phyloP scores from a whole-genome alignment of 1,139 yeast species.

The Geotrichum carabidarum region DNA sequence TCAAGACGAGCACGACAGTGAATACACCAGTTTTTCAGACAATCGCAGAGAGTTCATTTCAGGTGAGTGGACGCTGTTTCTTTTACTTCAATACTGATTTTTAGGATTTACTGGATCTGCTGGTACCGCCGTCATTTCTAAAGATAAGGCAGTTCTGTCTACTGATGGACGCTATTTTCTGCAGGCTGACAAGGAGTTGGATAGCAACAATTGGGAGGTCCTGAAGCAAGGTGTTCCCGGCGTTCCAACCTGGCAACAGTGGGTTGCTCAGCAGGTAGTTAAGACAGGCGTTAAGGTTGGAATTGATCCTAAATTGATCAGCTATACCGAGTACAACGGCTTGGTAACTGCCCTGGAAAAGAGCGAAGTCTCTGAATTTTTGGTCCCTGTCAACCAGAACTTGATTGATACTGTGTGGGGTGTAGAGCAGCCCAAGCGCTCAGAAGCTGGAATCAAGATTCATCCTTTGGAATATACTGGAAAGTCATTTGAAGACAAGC shows the following conservation, averaged over 20 bases:
- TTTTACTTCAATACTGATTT: conserved; percentile 44
- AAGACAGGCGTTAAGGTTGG: conserved; percentile 42
- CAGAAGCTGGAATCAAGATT: conserved; percentile 32
- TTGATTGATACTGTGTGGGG: conserved; percentile 76
- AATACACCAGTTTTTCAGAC: conserved; percentile 75
- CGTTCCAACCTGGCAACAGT: conserved; percentile 82
- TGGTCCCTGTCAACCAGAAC: conserved; percentile 64
- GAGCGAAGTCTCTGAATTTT: conserved; percentile 39
- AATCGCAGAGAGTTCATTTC: conserved; percentile 81
- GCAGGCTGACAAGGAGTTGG: conserved; percentile 85
- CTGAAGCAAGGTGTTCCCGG: conserved; percentile 74
- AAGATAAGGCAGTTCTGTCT: conserved; percentile 68
- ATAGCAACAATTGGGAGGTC: conserved; percentile 75
- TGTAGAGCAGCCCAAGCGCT: conserved; percentile 38
- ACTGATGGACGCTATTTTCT: conserved; percentile 94
- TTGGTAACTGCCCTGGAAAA: conserved; percentile 37
- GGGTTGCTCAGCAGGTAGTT: conserved; percentile 49
- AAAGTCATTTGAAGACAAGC: conserved; percentile 39
- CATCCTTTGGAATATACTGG: conserved; percentile 42
- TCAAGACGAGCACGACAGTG: conserved; percentile 92
- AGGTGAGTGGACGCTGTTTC: conserved; percentile 27
- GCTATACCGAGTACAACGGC: conserved; percentile 43
- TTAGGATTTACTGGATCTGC: conserved; percentile 78
- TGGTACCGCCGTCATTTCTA: conserved; percentile 84
- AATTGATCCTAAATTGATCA: conserved; percentile 65